These are phyloP conservation scores for Microdochium nivale DNA, from an alignment of 2,329 filamentous ascomycete species.

Conservation along the genomic window DNA sequence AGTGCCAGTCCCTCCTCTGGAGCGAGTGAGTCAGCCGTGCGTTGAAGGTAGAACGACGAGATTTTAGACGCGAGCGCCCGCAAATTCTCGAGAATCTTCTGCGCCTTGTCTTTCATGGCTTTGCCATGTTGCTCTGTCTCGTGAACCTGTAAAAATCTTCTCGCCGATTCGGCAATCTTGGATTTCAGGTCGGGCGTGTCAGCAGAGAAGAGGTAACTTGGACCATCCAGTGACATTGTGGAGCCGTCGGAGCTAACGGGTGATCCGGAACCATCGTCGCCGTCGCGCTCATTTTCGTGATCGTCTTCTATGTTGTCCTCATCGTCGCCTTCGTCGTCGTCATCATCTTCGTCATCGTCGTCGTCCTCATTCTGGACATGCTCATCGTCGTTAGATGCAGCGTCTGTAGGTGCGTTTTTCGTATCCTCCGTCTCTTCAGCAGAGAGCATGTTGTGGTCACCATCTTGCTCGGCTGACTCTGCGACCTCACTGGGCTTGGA, in stretches of 20 bases:
- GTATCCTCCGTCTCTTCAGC: conserved; percentile 11
- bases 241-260: conserved; percentile 58
- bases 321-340: conserved; percentile 38
- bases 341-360: conserved; percentile 42
- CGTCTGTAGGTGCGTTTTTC: no score
- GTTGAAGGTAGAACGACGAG: conserved; percentile 57
- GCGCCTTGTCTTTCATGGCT: conserved; percentile 70
- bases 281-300: conserved; percentile 31
- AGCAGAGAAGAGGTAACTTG: conserved; percentile 36
- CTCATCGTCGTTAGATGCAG: conserved; percentile 19
- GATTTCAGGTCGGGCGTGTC: conserved; percentile 55
- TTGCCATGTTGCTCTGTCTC: conserved; percentile 67
- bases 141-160: conserved; percentile 75
- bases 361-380: conserved; percentile 31
- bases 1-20: conserved; percentile 50
- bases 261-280: conserved; percentile 58
- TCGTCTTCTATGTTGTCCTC: conserved; percentile 47
- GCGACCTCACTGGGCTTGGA: conserved; percentile 19
- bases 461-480: conserved; percentile 16
- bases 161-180: conserved; percentile 67
- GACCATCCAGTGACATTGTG: conserved; percentile 54
- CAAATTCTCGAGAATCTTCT: conserved; percentile 64
- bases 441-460: conserved; percentile 19
- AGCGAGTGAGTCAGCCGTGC: conserved; percentile 34
- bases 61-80: conserved; percentile 65